Base-by-base conservation (phyloP, 129 eudicot species). In the Pseudognaphalium luteoalbum region DNA sequence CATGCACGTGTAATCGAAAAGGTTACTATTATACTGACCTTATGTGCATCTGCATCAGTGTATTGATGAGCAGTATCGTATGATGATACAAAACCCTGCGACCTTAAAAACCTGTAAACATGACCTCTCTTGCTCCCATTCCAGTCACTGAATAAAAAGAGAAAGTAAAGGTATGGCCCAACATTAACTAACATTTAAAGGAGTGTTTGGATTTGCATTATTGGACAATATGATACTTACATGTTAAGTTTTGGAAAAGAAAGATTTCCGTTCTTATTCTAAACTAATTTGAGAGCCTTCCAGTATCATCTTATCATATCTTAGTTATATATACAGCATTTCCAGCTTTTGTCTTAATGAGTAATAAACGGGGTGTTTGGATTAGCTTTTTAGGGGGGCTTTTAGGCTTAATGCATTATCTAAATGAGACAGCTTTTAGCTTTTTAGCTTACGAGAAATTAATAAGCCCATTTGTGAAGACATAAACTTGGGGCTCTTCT, bases 41-140 rank as follows among this genome's bases (percentile, higher is more conserved):
- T 95, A 44, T 95, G 96, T 72, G 96, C 97, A 83, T 95, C 99
- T 28, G 92, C 86, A 80, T 95, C 99, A 10, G 95, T 83, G 82
- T 95, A 95, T 62, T 88, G 96, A 82, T 91, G 99, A 80, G 97
- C 99, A 35, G 88, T 95, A 83, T 95, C 99, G 77, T 95, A 95
- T 11, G 99, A 89, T 51, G 99, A 95, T 51, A 86, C 92, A 79
- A 95, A 95, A 72, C 99, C 99, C 77, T 95, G 99, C 11, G 99
- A 91, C 76, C 97, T 81, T 50, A 95, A 80, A 64, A 95, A 95
- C 86, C 85, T 92, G 84, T 89, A 95, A 44, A 95, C 92, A 77
- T 91, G 96, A 4, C 99, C 99, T 30, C 92, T 84, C 83, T 95
- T 95, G 82, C 99, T 95, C 50, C 99, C 99, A 35, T 95, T 95